Evolutionary conservation across 176 grass and related monocot species (phyloP).

Genomic region (Oropetium thomaeum): DNA sequence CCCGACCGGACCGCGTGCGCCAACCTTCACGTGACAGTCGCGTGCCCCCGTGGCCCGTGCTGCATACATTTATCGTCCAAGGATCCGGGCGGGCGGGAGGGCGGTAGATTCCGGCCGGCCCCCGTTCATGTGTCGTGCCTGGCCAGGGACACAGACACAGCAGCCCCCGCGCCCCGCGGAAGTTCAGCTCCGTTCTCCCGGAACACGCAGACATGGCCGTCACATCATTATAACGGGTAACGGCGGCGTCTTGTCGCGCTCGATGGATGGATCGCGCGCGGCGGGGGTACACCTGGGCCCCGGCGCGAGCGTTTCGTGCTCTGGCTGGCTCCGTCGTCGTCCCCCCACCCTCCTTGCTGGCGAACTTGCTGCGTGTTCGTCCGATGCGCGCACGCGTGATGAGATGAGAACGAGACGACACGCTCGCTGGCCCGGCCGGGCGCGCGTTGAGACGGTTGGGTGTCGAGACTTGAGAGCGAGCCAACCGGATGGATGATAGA

Average conservation of each 20-base stretch:
- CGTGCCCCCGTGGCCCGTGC: not conserved
- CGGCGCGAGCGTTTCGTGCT: not conserved
- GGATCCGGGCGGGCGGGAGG: no score
- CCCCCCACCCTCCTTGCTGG: no score
- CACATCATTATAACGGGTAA: no score
- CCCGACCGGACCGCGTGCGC: slow-evolving; percentile 18
- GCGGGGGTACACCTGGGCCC: not conserved
- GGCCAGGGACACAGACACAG: not conserved
- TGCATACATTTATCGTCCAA: not conserved
- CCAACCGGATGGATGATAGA: no score
- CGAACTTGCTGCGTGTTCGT: no score
- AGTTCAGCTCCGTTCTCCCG: no score
- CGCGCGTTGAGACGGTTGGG: no score
- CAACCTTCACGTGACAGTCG: slow-evolving; percentile 46
- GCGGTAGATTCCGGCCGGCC: not conserved
- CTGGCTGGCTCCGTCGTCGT: not conserved
- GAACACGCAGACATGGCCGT: not conserved
- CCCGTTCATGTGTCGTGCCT: not conserved
- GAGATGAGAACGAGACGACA: slow-evolving; percentile 26
- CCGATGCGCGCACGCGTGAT: no score
- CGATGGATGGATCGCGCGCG: no score
- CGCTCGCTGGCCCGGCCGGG: not conserved
- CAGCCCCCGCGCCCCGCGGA: no score
- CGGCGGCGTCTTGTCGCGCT: not conserved
- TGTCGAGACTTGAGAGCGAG: no score